Base-by-base conservation (phyloP, 73 alveolate genomes). In the Uronychia binucleata region DNA sequence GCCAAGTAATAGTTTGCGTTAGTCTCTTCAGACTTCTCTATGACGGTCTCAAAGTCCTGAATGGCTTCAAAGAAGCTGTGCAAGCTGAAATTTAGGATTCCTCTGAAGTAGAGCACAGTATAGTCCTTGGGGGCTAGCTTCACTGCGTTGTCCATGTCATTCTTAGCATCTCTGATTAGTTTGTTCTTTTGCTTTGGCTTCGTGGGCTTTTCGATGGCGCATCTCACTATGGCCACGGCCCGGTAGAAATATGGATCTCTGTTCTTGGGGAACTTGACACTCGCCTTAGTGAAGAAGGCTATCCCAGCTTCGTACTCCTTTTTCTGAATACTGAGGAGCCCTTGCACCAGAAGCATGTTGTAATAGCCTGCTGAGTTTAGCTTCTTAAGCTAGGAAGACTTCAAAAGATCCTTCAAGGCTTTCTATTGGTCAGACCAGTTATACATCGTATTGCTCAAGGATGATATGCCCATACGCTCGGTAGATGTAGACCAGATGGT, bases 381-480 rank as follows among this genome's bases (percentile, higher is more conserved):
- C 74, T 89, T 89, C 75, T 89, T 89, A 31, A 84, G 33, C 59
- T 84, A 57, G 76, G 80, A 58, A 31, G 91, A 84, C 31, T 79
- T 85, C 30, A 90, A 46, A 75, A 27, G 77, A 58, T 74, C 93
- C 75, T 33, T 85, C 30, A 74, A 57, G 58, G 86, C 80, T 1
- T 32, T 81, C 32, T 75, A 75, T 1, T 30, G 5, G 46, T 28
- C 30, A 1, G 30, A 28, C 28, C 32, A 1, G 25, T 75, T 30
- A 26, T 25, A 28, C n/a, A 57, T 86, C 85, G 79, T 92, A 84
- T 30, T 94, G 67, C 67, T 89, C 90, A 33, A 82, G 33, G 46
- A 93, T 74, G 58, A 90, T 86, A 46, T 87, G 86, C 1, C 97
- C 98, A 88, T 93, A 95, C 27, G 98, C 98, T 80, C 98, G 83